Evolutionary conservation across 2,329 filamentous ascomycete species (phyloP).

Genomic region (Aureobasidium sp.): DNA sequence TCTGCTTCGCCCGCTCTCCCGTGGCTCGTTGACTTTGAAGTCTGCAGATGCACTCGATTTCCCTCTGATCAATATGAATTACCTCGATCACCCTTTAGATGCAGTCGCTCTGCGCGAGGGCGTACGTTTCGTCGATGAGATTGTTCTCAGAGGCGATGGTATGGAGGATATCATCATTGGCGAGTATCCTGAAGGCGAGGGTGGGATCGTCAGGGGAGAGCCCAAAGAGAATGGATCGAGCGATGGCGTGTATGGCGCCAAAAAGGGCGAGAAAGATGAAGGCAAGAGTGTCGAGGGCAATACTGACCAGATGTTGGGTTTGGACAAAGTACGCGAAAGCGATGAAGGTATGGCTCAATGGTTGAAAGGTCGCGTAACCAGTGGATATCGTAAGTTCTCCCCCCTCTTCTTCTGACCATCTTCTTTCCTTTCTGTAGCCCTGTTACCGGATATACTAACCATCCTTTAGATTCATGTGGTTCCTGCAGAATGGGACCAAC

Average conservation of each 20-base stretch:
- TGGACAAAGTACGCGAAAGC: slow-evolving; percentile 32
- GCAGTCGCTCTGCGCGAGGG: slow-evolving; percentile 52
- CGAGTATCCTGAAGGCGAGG: slow-evolving; percentile 40
- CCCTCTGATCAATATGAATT: slow-evolving; percentile 35
- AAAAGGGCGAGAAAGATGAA: neutral
- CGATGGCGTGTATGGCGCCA: neutral
- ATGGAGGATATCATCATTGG: slow-evolving; percentile 45
- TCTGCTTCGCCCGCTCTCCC: slow-evolving; percentile 40
- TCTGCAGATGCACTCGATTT: slow-evolving; percentile 30
- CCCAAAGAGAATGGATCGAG: neutral
- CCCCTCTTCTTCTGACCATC: neutral
- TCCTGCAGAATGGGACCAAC: slow-evolving; percentile 28
- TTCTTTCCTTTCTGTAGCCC: no score
- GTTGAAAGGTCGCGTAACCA: slow-evolving; percentile 41
- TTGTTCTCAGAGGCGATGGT: slow-evolving; percentile 48
- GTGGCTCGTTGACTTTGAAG: slow-evolving; percentile 34
- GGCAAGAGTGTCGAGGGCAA: neutral
- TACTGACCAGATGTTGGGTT: neutral
- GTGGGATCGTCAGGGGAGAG: neutral
- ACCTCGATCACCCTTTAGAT: slow-evolving; percentile 40
- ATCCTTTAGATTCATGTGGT: slow-evolving; percentile 15
- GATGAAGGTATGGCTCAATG: slow-evolving; percentile 49
- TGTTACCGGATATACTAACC: neutral
- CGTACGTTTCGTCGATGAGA: slow-evolving; percentile 46
- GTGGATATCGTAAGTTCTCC: neutral